Evolutionary conservation across 208 protist genomes (phyloP).

Genomic region (Leishmania braziliensis): DNA sequence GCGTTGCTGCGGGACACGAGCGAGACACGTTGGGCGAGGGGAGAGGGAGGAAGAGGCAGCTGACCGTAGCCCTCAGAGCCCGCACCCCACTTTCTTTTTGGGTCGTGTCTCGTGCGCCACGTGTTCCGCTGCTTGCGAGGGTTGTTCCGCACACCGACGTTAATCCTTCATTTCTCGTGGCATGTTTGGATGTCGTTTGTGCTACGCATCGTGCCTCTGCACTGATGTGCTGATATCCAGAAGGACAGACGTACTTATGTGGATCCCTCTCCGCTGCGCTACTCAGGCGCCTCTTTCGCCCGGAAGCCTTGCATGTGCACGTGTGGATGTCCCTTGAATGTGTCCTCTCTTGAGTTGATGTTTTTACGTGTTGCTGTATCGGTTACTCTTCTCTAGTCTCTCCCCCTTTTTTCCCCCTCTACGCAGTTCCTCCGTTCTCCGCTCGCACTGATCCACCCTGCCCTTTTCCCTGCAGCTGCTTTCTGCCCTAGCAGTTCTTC

Average conservation of each 20-base stretch:
- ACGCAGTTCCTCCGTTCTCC: constrained; percentile 5
- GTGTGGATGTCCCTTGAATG: background rate
- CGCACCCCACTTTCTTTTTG: background rate
- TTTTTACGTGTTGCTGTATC: background rate
- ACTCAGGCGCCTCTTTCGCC: background rate
- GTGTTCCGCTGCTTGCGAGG: background rate
- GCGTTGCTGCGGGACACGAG: background rate
- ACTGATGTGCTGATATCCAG: background rate
- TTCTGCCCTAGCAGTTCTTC: background rate
- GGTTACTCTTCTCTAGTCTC: constrained; percentile 15
- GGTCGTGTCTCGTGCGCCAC: background rate
- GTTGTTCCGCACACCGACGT: background rate
- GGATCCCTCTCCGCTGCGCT: background rate
- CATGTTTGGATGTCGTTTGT: background rate
- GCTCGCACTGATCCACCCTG: background rate
- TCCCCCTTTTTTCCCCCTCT: background rate
- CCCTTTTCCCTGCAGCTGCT: background rate
- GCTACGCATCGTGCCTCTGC: background rate
- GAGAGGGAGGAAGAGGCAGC: background rate
- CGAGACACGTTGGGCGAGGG: background rate
- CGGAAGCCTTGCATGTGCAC: background rate
- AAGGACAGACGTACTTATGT: background rate
- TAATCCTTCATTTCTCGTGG: background rate
- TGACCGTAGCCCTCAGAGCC: background rate
- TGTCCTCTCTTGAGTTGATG: background rate